Evolutionary conservation across 129 eudicot species (phyloP), one percentile per base, ranked within the genome.

Genomic region (Heracleum sosnowskyi): DNA sequence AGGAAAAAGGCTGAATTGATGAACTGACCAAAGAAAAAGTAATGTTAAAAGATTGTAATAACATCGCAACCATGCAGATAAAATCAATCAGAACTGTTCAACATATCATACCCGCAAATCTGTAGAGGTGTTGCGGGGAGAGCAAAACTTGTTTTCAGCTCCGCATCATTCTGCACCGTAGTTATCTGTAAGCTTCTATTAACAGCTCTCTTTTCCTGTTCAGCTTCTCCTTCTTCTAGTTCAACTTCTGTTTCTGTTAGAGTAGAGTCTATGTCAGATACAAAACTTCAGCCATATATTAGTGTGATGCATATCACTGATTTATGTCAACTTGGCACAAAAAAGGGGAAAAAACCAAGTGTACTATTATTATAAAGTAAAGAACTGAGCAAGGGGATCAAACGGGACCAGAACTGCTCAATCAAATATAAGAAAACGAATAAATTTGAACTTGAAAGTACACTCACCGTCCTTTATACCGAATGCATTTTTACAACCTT

Each of bases 401-500:
- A 31, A 66, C 0, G 4, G 72, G 40, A 33, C 72, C 22, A 74
- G 10, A 74, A 24, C 26, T 41, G 20, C n/a, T 44, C 10, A 29
- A 42, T 42, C 13, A 74, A 44, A 74, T 49, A 44, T 37, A 26
- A 11, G 15, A 13, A 74, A 73, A 1, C 15, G 26, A 13, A 26
- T 28, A 73, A 42, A 41, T 40, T 44, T 42, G 24, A 73, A 31
- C 13, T 36, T n/a, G 70, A 76, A 79, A 39, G 73, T 36, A 80
- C 11, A 74, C 94, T 82, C 53, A 96, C 99, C 97, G 82, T 96
- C 97, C 77, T 92, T 92, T 79, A 95, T 86, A 76, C 99, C 99
- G 82, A 96, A 96, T 77, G 97, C 92, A 83, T 96, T 96, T 86
- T 90, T 92, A 79, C 99, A 96, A 41, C 96, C 99, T 92, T 96